Conservation (phyloP, 192 early-diverging fungal genomes). For the Backusella morwellensis region DNA sequence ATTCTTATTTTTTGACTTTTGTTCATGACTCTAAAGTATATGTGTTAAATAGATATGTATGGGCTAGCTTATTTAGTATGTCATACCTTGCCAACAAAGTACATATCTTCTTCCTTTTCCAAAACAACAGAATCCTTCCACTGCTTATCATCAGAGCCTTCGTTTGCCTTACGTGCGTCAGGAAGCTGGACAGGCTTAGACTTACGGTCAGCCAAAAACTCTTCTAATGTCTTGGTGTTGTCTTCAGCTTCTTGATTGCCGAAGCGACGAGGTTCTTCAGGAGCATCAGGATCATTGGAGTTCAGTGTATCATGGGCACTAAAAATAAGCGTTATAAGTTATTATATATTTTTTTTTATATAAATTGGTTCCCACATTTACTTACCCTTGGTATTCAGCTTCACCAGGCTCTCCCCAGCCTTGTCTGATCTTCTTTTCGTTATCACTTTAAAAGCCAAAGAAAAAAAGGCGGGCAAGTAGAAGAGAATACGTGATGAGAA, state of each 20-base stretch:
- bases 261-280: slow-evolving; percentile 33
- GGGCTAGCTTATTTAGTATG: neutral
- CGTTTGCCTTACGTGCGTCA: slow-evolving; percentile 79
- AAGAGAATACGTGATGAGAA: neutral
- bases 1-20: slow-evolving; percentile 7
- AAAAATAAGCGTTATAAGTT: neutral
- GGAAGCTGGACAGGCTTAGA: slow-evolving; percentile 47
- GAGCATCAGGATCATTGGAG: slow-evolving; percentile 28
- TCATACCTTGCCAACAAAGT: slow-evolving; percentile 65
- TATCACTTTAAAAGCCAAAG: slow-evolving; percentile 46
- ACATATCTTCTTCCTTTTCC: slow-evolving; percentile 73
- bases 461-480: neutral
- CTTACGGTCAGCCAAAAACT: slow-evolving; percentile 72
- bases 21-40: neutral
- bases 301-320: slow-evolving; percentile 19
- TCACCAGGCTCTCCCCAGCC: slow-evolving; percentile 70
- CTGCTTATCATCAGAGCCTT: slow-evolving; percentile 79
- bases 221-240: slow-evolving; percentile 77
- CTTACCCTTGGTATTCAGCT: slow-evolving; percentile 51
- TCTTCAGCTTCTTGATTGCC: slow-evolving; percentile 67
- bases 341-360: neutral
- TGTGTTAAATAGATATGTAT: neutral
- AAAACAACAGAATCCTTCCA: slow-evolving; percentile 76
- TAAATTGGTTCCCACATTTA: neutral
- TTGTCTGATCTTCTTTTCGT: slow-evolving; percentile 87